Percentiles rank a stretch among this genome's conserved stretches.
These are phyloP conservation scores for Alternaria atra DNA, from an alignment of 2,329 filamentous ascomycete genomes.

Conservation along the genomic window DNA sequence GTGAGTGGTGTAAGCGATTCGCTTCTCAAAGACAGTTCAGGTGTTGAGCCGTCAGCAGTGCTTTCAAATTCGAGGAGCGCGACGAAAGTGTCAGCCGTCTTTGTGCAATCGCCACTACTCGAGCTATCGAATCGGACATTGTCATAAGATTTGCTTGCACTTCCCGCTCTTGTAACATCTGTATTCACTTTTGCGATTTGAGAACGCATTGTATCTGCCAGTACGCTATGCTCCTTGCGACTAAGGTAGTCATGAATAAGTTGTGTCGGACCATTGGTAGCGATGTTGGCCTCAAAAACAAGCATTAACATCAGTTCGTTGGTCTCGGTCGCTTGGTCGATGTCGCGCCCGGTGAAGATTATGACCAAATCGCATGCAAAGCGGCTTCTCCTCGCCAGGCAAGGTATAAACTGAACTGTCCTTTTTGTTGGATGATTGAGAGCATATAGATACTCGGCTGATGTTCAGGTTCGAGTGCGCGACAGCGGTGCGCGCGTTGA, in stretches of 20 bases:
- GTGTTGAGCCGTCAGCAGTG: not conserved
- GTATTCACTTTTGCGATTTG: conserved; percentile 5
- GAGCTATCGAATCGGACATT: conserved; percentile 9
- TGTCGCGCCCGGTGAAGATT: not conserved
- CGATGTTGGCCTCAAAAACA: not conserved
- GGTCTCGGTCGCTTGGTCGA: not conserved
- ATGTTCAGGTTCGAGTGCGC: not conserved
- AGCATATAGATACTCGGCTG: conserved; percentile 15
- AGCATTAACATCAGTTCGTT: conserved; percentile 2
- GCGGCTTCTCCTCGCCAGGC: conserved; percentile 21
- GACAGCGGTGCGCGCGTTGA: conserved; percentile 22
- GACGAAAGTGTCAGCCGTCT: conserved; percentile 8
- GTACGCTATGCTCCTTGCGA: not conserved
- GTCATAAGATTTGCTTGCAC: conserved; percentile 21
- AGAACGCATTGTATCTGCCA: not conserved
- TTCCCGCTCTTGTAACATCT: conserved; percentile 15
- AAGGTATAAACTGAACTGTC: conserved; percentile 26
- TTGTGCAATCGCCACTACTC: not conserved
- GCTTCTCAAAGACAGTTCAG: not conserved
- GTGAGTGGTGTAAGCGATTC: not conserved
- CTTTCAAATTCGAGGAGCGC: conserved; percentile 7
- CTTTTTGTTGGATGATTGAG: conserved; percentile 20
- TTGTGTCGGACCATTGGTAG: not conserved
- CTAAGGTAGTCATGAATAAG: not conserved
- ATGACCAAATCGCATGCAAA: conserved; percentile 16